These are phyloP conservation scores for Rhododendron ferrugineum DNA, from an alignment of 148 eudicot species.

Conservation along the genomic window DNA sequence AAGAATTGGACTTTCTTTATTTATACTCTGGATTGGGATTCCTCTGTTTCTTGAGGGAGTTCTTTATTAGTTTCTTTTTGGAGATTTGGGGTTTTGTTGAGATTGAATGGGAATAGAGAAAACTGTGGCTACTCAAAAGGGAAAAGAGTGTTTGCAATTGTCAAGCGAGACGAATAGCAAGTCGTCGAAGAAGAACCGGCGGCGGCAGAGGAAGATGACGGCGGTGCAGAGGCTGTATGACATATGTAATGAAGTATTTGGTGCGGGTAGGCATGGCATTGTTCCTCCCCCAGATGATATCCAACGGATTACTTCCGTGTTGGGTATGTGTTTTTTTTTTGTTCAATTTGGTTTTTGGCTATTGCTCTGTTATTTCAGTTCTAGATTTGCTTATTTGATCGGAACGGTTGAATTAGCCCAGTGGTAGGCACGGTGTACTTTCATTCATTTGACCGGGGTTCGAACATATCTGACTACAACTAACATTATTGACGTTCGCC, in stretches of 20 bases:
- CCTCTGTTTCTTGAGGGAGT: neutral
- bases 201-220: conserved; percentile 20
- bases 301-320: conserved; percentile 42
- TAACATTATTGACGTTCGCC: neutral
- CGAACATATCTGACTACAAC: neutral
- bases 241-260: conserved; percentile 59
- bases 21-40: neutral
- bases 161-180: conserved; percentile 18
- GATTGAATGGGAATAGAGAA: conserved; percentile 47
- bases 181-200: conserved; percentile 30
- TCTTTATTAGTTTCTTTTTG: neutral
- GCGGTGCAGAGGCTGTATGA: conserved; percentile 53
- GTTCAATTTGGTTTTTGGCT: neutral
- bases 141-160: conserved; percentile 21
- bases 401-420: neutral
- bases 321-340: conserved; percentile 39
- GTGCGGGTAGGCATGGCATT: conserved; percentile 51
- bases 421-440: neutral
- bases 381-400: neutral
- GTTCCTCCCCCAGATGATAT: conserved; percentile 47
- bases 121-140: conserved; percentile 23
- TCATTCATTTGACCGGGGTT: neutral
- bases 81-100: neutral
- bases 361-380: neutral
- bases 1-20: neutral